These are phyloP conservation scores for Botrytis fragariae DNA, from an alignment of 2,329 filamentous ascomycete species.

Conservation along the genomic window DNA sequence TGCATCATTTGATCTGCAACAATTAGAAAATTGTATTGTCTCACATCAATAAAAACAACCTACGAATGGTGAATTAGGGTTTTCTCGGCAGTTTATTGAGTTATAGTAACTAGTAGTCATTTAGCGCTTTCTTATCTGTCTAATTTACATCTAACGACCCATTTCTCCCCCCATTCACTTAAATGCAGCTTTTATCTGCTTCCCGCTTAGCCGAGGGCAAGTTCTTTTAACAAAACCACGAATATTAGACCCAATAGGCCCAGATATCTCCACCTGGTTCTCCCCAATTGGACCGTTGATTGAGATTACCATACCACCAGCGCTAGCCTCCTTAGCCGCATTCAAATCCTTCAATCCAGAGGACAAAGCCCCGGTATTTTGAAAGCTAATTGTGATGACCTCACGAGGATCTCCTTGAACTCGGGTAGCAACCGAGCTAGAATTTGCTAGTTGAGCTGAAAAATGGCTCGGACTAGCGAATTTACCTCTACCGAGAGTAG, in stretches of 20 bases:
- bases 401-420: not conserved
- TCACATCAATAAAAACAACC: not conserved
- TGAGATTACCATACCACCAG: no score
- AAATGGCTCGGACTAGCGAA: not conserved
- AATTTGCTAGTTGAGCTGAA: not conserved
- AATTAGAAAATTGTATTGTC: not conserved
- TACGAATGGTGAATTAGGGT: not conserved
- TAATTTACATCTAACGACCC: not conserved
- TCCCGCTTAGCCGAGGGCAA: not conserved
- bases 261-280: not conserved
- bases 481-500: not conserved
- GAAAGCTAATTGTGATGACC: not conserved
- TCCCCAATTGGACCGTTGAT: not conserved
- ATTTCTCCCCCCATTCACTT: not conserved
- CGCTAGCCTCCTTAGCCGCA: not conserved
- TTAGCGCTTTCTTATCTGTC: not conserved
- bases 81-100: not conserved
- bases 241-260: slow-evolving; percentile 1
- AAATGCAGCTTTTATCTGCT: not conserved
- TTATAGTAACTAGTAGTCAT: not conserved
- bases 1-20: not conserved
- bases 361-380: not conserved
- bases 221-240: not conserved
- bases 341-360: not conserved
- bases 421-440: not conserved